These are phyloP conservation scores for Akanthomyces dipterigenus DNA, from an alignment of 2,329 filamentous ascomycete genomes.

Conservation along the genomic window DNA sequence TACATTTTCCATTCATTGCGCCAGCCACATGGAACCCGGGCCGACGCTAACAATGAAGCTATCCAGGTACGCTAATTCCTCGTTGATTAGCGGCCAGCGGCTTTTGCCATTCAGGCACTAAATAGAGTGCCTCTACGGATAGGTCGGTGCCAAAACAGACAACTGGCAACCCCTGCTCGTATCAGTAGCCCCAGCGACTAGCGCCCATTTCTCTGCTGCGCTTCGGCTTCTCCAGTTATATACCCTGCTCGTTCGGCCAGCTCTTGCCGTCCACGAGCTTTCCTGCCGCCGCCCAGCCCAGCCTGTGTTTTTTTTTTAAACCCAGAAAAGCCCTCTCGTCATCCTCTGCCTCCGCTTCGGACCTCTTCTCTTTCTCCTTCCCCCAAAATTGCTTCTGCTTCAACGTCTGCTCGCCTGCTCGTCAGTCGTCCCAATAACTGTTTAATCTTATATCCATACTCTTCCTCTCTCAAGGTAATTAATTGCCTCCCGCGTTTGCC, in stretches of 20 bases:
- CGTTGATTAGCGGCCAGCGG: not conserved
- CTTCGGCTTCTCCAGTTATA: constrained; percentile 6
- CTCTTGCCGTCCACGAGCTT: constrained; percentile 10
- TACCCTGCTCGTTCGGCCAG: constrained; percentile 7
- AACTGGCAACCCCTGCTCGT: not conserved
- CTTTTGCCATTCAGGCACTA: not conserved
- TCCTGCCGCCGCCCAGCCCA: constrained; percentile 1
- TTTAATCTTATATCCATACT: constrained; percentile 8
- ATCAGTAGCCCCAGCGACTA: constrained; percentile 5
- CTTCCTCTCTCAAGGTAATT: not conserved
- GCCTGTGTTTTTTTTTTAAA: constrained; percentile 11
- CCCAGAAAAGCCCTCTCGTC: constrained; percentile 7
- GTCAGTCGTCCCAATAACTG: not conserved
- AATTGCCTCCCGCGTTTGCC: not conserved
- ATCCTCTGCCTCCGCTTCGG: not conserved
- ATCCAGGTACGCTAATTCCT: not conserved
- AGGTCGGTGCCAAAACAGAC: no score
- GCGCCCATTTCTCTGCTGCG: not conserved
- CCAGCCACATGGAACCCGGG: not conserved
- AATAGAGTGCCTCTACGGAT: not conserved
- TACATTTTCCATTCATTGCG: not conserved
- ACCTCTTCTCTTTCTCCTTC: constrained; percentile 4
- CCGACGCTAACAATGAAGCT: not conserved
- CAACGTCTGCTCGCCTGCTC: constrained; percentile 10
- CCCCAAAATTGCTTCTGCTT: constrained; percentile 10